Base-by-base conservation (phyloP, 2,329 filamentous ascomycete genomes). In the Alternaria postmessia region DNA sequence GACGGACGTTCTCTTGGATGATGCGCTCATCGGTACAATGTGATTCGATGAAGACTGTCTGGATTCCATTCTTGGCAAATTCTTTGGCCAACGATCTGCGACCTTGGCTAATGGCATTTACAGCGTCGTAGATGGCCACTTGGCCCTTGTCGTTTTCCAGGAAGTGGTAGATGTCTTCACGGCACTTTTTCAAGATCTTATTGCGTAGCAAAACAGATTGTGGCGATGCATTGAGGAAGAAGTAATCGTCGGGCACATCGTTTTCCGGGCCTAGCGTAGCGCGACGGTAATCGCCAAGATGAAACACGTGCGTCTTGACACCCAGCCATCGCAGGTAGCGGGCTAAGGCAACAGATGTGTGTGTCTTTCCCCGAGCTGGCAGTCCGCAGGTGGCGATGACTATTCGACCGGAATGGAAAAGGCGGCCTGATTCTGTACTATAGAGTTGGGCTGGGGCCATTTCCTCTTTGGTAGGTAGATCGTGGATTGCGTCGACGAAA, bases 291-390 rank as follows among this genome's bases (percentile, higher is more conserved):
- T 99, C 95, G 59, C 96, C 95, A 16, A 99, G 84, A 77, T 99
- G 95, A 78, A 99, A 99, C 70, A 98, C 96, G 68, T 94, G 91
- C 34, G 95, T 98, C 83, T 99, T 99, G 61, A 99, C 95, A 64
- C 95, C 95, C 39, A 99, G 87, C 95, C 95, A 99, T 79, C 94
- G 89, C 44, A 99, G 85, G 81, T 99, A 99, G 46, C 95, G 90
- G 47, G 94, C 93, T 74, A 99, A 86, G 7, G 95, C 97, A 53
- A 99, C 95, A 59, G 94, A 97, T 53, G 97, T 96, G 74, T 99
- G 95, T 86, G 95, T 99, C 82, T 99, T 99, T 62, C 95, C 95
- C 73, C 95, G 89, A 39, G 95, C 95, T 42, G 95, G 95, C 30
- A 97, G 87, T 24, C 95, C 95, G 68, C 98, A 95, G 77, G 97